phyloP scores from a whole-genome alignment of 768 basidiomycete genomes.

The Naganishia randhawae region DNA sequence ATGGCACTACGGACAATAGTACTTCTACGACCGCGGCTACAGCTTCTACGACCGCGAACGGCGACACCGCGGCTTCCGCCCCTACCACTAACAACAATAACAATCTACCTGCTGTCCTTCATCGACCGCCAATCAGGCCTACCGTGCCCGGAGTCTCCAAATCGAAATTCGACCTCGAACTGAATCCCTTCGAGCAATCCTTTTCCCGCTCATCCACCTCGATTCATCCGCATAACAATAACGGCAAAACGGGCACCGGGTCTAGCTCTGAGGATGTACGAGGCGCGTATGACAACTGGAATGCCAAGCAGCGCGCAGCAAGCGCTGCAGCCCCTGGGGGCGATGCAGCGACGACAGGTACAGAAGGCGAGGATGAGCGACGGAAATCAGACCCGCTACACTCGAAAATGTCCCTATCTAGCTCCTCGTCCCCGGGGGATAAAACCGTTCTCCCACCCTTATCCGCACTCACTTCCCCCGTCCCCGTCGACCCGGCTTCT shows the following conservation, averaged over 20 bases:
- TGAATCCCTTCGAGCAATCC: constrained; percentile 92
- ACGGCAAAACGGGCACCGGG: background rate
- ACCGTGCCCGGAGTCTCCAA: constrained; percentile 31
- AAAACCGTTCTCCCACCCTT: constrained; percentile 44
- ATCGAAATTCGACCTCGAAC: constrained; percentile 60
- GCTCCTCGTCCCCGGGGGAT: constrained; percentile 50
- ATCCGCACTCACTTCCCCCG: constrained; percentile 47
- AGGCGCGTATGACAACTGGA: background rate
- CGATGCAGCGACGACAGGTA: no score
- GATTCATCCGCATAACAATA: constrained; percentile 3
- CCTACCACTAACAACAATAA: background rate
- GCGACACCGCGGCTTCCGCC: background rate
- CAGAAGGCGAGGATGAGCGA: background rate
- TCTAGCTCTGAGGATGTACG: constrained; percentile 35
- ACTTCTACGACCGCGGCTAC: background rate
- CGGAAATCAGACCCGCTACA: background rate
- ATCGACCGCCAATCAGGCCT: constrained; percentile 43
- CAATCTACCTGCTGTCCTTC: constrained; percentile 24
- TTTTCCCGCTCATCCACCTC: constrained; percentile 60
- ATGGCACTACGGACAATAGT: no score
- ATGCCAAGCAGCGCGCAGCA: constrained; percentile 24
- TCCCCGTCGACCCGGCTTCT: constrained; percentile 43
- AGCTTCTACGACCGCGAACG: background rate
- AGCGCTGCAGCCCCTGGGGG: constrained; percentile 26
- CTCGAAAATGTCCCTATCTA: constrained; percentile 53